Percentiles rank a stretch among this genome's conserved stretches.
Evolutionary conservation across 1,139 yeast genomes (phyloP).

Genomic region (Pichia terricola): DNA sequence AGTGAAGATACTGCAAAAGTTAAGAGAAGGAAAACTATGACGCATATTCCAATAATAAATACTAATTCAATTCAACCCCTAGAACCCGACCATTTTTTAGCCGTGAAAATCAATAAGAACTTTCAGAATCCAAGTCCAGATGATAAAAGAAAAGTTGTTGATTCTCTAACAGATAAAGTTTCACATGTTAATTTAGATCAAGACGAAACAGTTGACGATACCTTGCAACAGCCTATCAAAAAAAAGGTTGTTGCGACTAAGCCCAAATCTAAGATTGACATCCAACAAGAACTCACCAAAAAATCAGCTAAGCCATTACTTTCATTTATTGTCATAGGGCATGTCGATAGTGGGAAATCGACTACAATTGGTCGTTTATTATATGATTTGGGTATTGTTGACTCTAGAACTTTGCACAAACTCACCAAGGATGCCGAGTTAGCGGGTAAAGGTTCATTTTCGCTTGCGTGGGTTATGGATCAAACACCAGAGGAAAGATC

Average conservation of each 20-base stretch:
- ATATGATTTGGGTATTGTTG: slow-evolving; percentile 75
- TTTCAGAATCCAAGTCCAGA: slow-evolving; percentile 78
- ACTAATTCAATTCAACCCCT: slow-evolving; percentile 18
- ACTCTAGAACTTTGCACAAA: slow-evolving; percentile 65
- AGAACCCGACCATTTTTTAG: slow-evolving; percentile 28
- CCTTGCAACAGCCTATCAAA: slow-evolving; percentile 18
- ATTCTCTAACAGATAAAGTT: slow-evolving; percentile 24
- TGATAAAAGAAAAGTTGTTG: slow-evolving; percentile 46
- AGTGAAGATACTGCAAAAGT: too few species aligned
- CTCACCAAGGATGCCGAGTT: slow-evolving; percentile 71
- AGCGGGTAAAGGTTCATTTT: slow-evolving; percentile 86
- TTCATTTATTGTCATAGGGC: slow-evolving; percentile 85
- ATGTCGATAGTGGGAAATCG: slow-evolving; percentile 97
- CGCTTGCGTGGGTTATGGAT: slow-evolving; percentile 96
- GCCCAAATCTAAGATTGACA: slow-evolving; percentile 33
- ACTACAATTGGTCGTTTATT: slow-evolving; percentile 86
- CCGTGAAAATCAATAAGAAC: slow-evolving; percentile 40
- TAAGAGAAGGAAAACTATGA: slow-evolving; percentile 9
- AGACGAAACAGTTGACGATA: slow-evolving; percentile 5
- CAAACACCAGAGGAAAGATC: slow-evolving; percentile 86
- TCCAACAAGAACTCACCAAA: slow-evolving; percentile 32
- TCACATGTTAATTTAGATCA: slow-evolving; percentile 16
- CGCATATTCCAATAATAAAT: background rate
- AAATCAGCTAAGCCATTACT: slow-evolving; percentile 48
- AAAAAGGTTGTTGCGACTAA: slow-evolving; percentile 27